Conservation (phyloP, 495 filamentous ascomycete species). For the Penicillium verhagenii region DNA sequence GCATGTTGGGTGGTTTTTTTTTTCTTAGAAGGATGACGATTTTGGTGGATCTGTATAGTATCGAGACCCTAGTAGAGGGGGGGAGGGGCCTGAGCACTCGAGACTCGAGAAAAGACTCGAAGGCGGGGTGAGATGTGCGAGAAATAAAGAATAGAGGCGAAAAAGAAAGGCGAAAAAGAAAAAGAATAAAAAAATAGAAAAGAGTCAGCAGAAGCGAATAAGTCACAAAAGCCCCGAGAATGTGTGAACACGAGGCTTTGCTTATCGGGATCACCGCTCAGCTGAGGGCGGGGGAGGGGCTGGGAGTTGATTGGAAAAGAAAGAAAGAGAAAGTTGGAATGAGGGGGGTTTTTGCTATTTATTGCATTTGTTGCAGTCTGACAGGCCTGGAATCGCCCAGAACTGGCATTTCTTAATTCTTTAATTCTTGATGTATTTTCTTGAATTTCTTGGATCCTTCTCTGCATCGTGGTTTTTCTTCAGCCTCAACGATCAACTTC, state of each 20-base stretch:
- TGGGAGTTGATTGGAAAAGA: slow-evolving; percentile 3
- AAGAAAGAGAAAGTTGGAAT: background rate
- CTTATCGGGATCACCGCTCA: slow-evolving; percentile 15
- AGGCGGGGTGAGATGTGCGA: slow-evolving; percentile 5
- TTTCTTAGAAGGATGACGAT: background rate
- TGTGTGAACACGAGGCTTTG: slow-evolving; percentile 4
- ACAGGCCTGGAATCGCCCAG: background rate
- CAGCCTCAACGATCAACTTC: background rate
- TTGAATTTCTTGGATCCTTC: background rate
- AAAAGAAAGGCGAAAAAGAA: slow-evolving; percentile 12
- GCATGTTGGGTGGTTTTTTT: slow-evolving; percentile 19
- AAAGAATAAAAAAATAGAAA: slow-evolving; percentile 1
- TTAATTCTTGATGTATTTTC: background rate
- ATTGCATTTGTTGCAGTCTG: background rate
- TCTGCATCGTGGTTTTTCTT: background rate
- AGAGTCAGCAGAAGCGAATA: background rate
- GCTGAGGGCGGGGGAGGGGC: slow-evolving; percentile 13
- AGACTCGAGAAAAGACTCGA: background rate
- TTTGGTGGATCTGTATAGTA: background rate
- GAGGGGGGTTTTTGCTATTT: background rate
- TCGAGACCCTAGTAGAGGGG: slow-evolving; percentile 4
- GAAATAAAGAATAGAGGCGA: slow-evolving; percentile 4
- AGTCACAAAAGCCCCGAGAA: no score
- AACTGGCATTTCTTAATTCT: background rate
- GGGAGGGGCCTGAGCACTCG: slow-evolving; percentile 4